Base-by-base conservation (phyloP, 225 moss, liverwort and hornwort genomes). In the Pseudisothecium myosuroides region DNA sequence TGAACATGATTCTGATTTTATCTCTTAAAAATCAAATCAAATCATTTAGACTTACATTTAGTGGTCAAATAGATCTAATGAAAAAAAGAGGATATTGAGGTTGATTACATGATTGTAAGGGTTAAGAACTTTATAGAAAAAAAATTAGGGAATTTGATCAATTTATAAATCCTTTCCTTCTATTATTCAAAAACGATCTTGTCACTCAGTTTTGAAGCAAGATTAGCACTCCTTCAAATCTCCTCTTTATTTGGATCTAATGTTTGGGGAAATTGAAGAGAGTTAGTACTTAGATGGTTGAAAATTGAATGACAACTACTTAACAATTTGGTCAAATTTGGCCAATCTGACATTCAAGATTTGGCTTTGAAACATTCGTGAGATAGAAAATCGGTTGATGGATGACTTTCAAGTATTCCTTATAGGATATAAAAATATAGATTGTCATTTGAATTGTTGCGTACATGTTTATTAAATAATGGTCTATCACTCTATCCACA, bases 301-400 rank as follows among this genome's bases (percentile, higher is more conserved):
- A 69, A 39, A 69, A 5, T 41, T 14, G 14, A 69, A 69, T 41
- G 39, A 14, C 14, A 69, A 4, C 5, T 39, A 71, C 3, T 26
- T 9, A 43, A 23, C 2, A 26, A 5, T 71, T 43, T 26, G 9
- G 41, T 41, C 41, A 26, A 43, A 43, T 71, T 71, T 41, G 23
- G 15, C 39, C 43, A 71, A 71, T 71, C 4, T 0, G 0, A 9
- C 24, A 23, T 41, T 71, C 2, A 26, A 0, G 14, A 39, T 74
- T 74, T 2, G 18, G 0, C 18, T 7, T 47, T 11, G 7, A 28
- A 47, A 74, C 4, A 23, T 43, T 47, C 11, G 10, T 47, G 18
- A 47, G 18, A 29, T 29, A 43, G 18, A 74, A 47, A 27, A 45
- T 73, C 3, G 0, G 1, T 10, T 1, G 5, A 73, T 74, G 17